Evolutionary conservation across 225 moss, liverwort and hornwort genomes (phyloP).

Genomic region (Neckera pumila): DNA sequence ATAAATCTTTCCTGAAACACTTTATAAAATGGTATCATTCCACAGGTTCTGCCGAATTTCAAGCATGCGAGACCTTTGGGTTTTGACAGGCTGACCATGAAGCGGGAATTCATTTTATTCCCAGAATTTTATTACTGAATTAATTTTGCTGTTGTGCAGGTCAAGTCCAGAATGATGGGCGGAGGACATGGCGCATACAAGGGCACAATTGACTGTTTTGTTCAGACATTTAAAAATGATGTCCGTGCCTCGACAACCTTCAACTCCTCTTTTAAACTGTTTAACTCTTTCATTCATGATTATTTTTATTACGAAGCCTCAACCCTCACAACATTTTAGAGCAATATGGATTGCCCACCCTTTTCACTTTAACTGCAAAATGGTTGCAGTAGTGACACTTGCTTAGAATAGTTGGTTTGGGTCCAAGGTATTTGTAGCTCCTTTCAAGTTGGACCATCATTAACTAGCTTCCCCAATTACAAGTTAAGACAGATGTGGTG

Average conservation of each 20-base stretch:
- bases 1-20: background rate
- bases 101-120: background rate
- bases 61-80: background rate
- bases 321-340: background rate
- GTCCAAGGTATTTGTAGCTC: background rate
- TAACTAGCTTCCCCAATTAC: background rate
- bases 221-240: constrained; percentile 94
- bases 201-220: constrained; percentile 88
- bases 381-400: background rate
- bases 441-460: background rate
- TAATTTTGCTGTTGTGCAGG: constrained; percentile 34
- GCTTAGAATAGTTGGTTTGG: background rate
- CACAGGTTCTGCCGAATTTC: background rate
- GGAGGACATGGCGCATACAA: constrained; percentile 61
- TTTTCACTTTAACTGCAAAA: background rate
- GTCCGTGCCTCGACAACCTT: constrained; percentile 4
- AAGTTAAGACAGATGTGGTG: background rate
- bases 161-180: constrained; percentile 97
- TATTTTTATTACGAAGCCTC: background rate
- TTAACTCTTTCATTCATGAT: background rate
- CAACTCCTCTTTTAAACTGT: background rate
- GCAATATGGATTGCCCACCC: background rate
- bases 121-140: background rate
- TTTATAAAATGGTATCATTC: background rate
- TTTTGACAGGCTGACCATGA: background rate